Evolutionary conservation across 257 asterid species (phyloP), one percentile per base, ranked within the genome.

Genomic region (Plantago ovata): DNA sequence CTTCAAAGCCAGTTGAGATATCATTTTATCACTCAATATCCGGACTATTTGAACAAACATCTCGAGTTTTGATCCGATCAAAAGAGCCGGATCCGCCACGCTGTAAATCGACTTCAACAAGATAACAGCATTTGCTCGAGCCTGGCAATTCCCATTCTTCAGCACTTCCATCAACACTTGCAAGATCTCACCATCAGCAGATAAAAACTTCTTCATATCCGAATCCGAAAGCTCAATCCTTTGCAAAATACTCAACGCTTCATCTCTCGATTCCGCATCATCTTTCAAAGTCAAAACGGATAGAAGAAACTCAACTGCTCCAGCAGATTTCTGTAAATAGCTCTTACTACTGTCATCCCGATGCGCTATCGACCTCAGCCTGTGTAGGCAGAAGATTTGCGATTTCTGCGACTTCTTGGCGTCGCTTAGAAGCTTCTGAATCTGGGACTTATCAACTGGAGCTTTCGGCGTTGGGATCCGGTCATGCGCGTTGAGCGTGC

Each of bases 401-500:
- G 62, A 22, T 10, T 53, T 22, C 3, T 76, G 66, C 7, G 73
- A 66, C 1, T 32, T 67, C 13, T 56, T 58, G 15, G 85, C 85
- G n/a, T 81, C 76, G 1, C 56, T 16, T 24, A 89, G 63, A 48
- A 89, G 75, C 10, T 76, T 79, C 1, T 43, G 13, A 19, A 86
- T 66, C 61, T 81, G 83, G 58, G 83, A 32, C 48, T 52, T 73
- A 3, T 72, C 74, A 18, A 72, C 58, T 0, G 82, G 63, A 2
- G 86, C 75, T 32, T 76, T 86, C 1, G 95, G 95, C 0, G 95
- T 84, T 14, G 95, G 93, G 65, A 86, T 69, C 15, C 79, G 33
- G 18, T 86, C 84, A 38, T 68, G 51, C n/a, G 94, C 61, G 54
- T 86, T 80, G 67, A 81, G 66, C 13, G 77, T 79, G 77, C 93